A percentile compares a stretch with the other conserved stretches of the same genome.
phyloP scores from a whole-genome alignment of 148 eudicot species.

The Persicaria tinctoria region DNA sequence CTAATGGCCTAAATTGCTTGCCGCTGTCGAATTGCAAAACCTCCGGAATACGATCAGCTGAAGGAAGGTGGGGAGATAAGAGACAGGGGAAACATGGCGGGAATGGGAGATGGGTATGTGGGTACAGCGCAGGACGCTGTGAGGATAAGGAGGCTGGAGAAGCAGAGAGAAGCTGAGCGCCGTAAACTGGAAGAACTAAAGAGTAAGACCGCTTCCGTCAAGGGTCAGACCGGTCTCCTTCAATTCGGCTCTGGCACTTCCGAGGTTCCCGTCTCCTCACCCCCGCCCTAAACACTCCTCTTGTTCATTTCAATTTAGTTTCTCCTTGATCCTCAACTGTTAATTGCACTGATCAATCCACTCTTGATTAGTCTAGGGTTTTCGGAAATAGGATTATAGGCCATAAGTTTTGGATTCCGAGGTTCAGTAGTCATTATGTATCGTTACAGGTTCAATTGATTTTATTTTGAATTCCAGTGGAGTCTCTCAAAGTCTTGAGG shows the following conservation, averaged over 20 bases:
- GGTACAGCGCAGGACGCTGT: slow-evolving; percentile 96
- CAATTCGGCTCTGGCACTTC: slow-evolving; percentile 95
- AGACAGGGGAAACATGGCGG: slow-evolving; percentile 50
- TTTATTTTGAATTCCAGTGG: not conserved
- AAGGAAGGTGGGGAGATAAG: not conserved
- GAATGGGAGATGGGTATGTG: slow-evolving; percentile 98
- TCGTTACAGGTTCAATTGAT: no score
- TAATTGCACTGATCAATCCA: not conserved
- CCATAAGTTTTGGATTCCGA: not conserved
- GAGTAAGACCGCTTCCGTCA: slow-evolving; percentile 57
- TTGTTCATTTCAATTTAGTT: not conserved
- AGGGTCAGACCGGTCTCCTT: slow-evolving; percentile 86
- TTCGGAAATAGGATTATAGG: not conserved
- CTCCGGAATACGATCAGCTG: not conserved
- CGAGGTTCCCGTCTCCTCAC: slow-evolving; percentile 37
- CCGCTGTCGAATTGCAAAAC: not conserved
- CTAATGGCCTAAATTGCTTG: not conserved
- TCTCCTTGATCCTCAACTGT: not conserved
- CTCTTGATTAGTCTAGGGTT: not conserved
- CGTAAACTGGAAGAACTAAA: slow-evolving; percentile 83
- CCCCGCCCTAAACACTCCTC: not conserved
- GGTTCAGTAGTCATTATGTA: no score
- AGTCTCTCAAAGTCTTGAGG: not conserved
- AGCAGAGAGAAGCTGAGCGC: slow-evolving; percentile 95
- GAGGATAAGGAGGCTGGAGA: slow-evolving; percentile 81